A percentile compares a stretch with the other conserved stretches of the same genome.
Conservation (phyloP, 768 basidiomycete species). For the Termitomyces sp. region DNA sequence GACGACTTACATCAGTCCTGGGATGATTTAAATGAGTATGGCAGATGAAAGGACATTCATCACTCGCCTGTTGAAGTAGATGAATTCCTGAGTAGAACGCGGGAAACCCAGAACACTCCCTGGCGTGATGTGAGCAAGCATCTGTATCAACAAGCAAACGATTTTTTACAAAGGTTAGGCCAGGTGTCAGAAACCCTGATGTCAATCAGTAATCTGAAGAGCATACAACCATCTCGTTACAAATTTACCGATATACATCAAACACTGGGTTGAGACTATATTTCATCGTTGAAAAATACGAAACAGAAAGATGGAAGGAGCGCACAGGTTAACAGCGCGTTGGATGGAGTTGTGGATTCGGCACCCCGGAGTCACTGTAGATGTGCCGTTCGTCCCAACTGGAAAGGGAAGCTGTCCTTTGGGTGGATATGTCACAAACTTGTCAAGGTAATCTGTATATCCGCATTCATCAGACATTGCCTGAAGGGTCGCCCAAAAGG, state of each 20-base stretch:
- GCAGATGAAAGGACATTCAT: neutral
- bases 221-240: neutral
- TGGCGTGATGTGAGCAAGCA: constrained; percentile 9
- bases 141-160: neutral
- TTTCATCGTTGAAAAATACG: neutral
- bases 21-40: neutral
- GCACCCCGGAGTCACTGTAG: constrained; percentile 34
- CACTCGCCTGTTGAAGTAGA: constrained; percentile 49
- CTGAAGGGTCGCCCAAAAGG: constrained; percentile 53
- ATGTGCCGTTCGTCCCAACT: constrained; percentile 40
- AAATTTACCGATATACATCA: constrained; percentile 43
- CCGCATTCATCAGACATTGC: constrained; percentile 50
- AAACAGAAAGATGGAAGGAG: neutral
- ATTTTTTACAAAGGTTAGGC: constrained; percentile 40
- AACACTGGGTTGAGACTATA: constrained; percentile 53
- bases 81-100: constrained; percentile 51
- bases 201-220: neutral
- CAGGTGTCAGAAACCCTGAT: constrained; percentile 49
- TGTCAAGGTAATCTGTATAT: constrained; percentile 57
- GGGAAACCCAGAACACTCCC: constrained; percentile 70
- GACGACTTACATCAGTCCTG: constrained; percentile 32
- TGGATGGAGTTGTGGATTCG: constrained; percentile 48
- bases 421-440: constrained; percentile 65
- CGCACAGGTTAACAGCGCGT: constrained; percentile 44
- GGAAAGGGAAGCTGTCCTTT: constrained; percentile 60